Percentiles rank a stretch among this genome's conserved stretches.
These are phyloP conservation scores for Debaryomyces sp. DNA, from an alignment of 1,139 yeast genomes.

Conservation along the genomic window DNA sequence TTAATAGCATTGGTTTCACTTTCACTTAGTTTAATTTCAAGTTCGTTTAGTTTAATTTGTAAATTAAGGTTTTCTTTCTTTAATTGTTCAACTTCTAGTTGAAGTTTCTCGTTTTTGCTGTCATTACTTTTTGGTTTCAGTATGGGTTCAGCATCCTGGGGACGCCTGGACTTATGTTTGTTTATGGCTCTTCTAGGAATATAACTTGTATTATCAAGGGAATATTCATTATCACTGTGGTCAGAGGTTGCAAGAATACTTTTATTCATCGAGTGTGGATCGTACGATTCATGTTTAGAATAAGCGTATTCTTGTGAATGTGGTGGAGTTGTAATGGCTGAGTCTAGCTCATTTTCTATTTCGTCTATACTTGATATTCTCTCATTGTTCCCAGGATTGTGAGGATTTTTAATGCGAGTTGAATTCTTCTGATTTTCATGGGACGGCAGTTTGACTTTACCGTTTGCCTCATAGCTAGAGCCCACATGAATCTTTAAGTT, in stretches of 20 bases:
- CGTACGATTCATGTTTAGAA: background rate
- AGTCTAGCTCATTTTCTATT: constrained; percentile 12
- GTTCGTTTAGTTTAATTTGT: constrained; percentile 13
- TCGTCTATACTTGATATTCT: background rate
- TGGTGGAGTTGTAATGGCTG: constrained; percentile 30
- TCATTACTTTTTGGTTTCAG: background rate
- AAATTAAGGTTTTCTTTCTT: constrained; percentile 19
- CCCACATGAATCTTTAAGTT: background rate
- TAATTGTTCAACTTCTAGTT: constrained; percentile 10
- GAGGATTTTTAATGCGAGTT: background rate
- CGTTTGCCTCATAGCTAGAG: constrained; percentile 7
- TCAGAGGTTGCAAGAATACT: background rate
- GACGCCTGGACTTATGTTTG: background rate
- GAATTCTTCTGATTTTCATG: background rate
- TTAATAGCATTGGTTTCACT: background rate
- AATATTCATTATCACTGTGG: background rate
- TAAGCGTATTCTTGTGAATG: constrained; percentile 21
- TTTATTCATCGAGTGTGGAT: background rate
- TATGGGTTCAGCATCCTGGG: background rate
- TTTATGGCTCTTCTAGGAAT: constrained; percentile 13
- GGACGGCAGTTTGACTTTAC: background rate
- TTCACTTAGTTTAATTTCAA: constrained; percentile 14
- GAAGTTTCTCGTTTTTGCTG: background rate
- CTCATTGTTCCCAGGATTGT: background rate
- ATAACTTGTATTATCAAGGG: constrained; percentile 13